phyloP scores from a whole-genome alignment of 768 basidiomycete genomes.

The Mycena galericulata region DNA sequence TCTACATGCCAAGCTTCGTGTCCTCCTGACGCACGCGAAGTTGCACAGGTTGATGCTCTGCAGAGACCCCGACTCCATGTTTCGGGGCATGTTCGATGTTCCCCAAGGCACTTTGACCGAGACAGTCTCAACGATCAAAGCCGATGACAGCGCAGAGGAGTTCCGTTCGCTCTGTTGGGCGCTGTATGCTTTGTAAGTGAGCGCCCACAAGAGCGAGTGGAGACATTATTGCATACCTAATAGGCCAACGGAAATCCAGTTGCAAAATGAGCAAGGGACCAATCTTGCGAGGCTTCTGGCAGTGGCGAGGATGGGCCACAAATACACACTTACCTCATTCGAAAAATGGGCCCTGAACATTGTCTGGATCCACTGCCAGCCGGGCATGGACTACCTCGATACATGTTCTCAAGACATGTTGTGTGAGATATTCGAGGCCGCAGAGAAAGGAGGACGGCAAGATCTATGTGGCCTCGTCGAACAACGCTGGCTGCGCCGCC shows the following conservation, averaged over 20 bases:
- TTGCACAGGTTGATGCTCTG: conserved; percentile 4
- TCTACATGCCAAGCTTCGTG: too few species aligned
- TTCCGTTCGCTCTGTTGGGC: conserved; percentile 23
- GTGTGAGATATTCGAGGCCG: conserved; percentile 2
- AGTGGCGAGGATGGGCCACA: conserved; percentile 21
- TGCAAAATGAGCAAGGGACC: neutral
- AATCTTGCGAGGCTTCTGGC: conserved; percentile 6
- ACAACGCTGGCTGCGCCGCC: conserved; percentile 3
- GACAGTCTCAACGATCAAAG: neutral
- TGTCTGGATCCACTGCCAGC: conserved; percentile 11
- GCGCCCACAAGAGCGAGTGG: neutral
- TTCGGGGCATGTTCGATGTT: conserved; percentile 6
- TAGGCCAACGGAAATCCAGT: conserved; percentile 23
- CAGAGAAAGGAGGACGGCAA: neutral
- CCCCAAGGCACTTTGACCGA: neutral
- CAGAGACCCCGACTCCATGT: conserved; percentile 15
- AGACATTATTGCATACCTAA: too few species aligned
- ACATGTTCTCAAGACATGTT: conserved; percentile 12
- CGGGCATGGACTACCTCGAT: conserved; percentile 6
- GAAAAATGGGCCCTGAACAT: conserved; percentile 20
- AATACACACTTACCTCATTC: conserved; percentile 17
- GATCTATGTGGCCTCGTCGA: conserved; percentile 19
- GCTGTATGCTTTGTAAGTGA: conserved; percentile 8
- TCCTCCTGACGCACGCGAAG: neutral
- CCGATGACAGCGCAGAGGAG: neutral